Conservation (phyloP, 1,284 basidiomycete species). For the Prillingera fragicola region DNA sequence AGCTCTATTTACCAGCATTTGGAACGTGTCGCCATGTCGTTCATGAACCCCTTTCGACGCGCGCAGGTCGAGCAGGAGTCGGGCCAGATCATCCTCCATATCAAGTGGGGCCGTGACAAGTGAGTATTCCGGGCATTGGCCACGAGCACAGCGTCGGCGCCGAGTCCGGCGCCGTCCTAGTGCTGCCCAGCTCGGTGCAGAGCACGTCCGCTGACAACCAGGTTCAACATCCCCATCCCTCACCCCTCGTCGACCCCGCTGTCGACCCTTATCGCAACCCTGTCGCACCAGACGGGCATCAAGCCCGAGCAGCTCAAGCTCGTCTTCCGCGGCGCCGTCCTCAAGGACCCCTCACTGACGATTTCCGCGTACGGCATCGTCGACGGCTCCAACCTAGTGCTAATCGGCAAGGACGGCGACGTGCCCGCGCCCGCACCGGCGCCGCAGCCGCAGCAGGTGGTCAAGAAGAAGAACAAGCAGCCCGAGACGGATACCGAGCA, state of each 20-base stretch:
- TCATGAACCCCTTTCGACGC: conserved; percentile 44
- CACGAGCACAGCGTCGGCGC: not conserved
- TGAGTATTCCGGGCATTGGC: conserved; percentile 18
- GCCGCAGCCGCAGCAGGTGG: conserved; percentile 12
- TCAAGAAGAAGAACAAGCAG: conserved; percentile 44
- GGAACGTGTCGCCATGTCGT: too few species aligned
- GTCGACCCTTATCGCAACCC: conserved; percentile 39
- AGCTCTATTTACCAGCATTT: too few species aligned
- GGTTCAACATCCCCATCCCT: conserved; percentile 48
- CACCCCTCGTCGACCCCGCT: conserved; percentile 41
- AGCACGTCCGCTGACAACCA: conserved; percentile 13
- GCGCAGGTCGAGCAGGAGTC: conserved; percentile 37
- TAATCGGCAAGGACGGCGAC: conserved; percentile 41
- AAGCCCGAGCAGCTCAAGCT: conserved; percentile 41
- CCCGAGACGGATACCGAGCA: conserved; percentile 41
- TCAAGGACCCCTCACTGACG: conserved; percentile 46
- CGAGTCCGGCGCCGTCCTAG: not conserved
- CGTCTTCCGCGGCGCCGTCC: conserved; percentile 47
- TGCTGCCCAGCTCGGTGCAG: not conserved
- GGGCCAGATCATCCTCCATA: conserved; percentile 36
- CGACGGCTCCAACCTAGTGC: conserved; percentile 40
- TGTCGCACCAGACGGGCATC: conserved; percentile 41
- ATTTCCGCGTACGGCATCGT: conserved; percentile 45
- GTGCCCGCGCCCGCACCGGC: conserved; percentile 17
- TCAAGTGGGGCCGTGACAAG: conserved; percentile 45